Percentiles rank a stretch among this genome's conserved stretches.
These are phyloP conservation scores for Talaromyces rugulosus DNA, from an alignment of 2,329 filamentous ascomycete genomes.

Conservation along the genomic window DNA sequence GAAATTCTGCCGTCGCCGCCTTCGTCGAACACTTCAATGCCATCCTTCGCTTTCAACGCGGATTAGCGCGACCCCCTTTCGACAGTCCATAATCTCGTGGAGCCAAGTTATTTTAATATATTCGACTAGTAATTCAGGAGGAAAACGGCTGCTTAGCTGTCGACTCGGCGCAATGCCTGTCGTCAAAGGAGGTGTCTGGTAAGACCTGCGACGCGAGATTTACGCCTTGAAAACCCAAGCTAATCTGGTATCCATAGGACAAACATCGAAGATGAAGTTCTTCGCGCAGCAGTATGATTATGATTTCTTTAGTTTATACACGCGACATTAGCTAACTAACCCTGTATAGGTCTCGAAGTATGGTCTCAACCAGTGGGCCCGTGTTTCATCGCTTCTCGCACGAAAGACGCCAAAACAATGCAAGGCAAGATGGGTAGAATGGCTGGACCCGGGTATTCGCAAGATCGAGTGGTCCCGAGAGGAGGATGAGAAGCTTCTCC, in stretches of 20 bases:
- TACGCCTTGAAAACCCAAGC: slow-evolving; percentile 7
- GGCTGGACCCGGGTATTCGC: slow-evolving; percentile 94
- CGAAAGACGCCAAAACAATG: slow-evolving; percentile 98
- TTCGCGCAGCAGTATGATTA: slow-evolving; percentile 70
- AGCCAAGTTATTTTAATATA: not conserved
- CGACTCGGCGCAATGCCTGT: slow-evolving; percentile 53
- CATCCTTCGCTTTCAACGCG: not conserved
- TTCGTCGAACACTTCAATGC: not conserved
- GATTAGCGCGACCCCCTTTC: not conserved
- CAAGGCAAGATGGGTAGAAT: slow-evolving; percentile 97
- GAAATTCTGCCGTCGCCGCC: slow-evolving; percentile 2
- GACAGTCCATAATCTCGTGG: not conserved
- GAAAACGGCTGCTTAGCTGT: not conserved
- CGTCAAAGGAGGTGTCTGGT: slow-evolving; percentile 63
- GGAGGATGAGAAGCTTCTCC: slow-evolving; percentile 94
- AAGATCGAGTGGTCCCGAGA: slow-evolving; percentile 99
- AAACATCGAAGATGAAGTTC: slow-evolving; percentile 84
- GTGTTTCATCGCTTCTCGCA: slow-evolving; percentile 92
- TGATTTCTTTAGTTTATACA: not conserved
- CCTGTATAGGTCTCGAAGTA: slow-evolving; percentile 70
- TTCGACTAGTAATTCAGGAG: not conserved
- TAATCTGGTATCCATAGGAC: slow-evolving; percentile 41
- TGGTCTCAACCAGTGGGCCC: slow-evolving; percentile 95
- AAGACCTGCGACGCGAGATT: slow-evolving; percentile 17
- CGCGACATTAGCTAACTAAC: slow-evolving; percentile 7